These are phyloP conservation scores for Besnoitia besnoiti DNA, from an alignment of 169 alveolate species.

Conservation along the genomic window DNA sequence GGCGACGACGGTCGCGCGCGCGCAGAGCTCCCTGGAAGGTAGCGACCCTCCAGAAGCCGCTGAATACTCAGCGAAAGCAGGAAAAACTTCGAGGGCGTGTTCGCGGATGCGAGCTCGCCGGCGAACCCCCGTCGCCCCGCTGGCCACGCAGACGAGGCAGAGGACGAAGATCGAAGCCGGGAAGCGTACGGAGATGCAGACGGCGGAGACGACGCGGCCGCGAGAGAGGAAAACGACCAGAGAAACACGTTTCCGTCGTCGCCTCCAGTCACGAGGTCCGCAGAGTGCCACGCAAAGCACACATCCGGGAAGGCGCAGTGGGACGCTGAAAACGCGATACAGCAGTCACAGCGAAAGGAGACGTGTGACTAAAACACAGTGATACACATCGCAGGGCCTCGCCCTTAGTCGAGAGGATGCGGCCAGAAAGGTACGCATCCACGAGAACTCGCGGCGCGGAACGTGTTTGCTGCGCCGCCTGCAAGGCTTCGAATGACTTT, in stretches of 20 bases:
- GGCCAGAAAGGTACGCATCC: too few relatives aligned
- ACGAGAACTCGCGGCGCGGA: too few relatives aligned
- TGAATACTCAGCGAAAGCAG: constrained; percentile 7
- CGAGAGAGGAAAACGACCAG: constrained; percentile 31
- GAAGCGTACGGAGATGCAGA: neutral
- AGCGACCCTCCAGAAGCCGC: constrained; percentile 8
- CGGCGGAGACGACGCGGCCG: neutral
- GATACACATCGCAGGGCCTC: too few relatives aligned
- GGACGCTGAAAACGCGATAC: constrained; percentile 34
- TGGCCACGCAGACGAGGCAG: neutral
- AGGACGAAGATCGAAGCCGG: neutral
- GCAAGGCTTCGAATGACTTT: neutral
- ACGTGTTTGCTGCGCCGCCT: too few relatives aligned
- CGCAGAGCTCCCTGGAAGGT: neutral
- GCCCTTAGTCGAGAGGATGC: neutral
- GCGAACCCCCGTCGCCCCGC: too few relatives aligned
- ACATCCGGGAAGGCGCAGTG: constrained; percentile 57
- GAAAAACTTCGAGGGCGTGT: too few relatives aligned
- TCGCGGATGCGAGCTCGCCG: too few relatives aligned
- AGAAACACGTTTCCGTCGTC: constrained; percentile 45
- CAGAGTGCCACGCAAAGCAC: constrained; percentile 33
- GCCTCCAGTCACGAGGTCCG: constrained; percentile 40
- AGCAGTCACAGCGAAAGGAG: neutral
- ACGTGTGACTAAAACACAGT: neutral
- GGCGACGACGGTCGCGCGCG: neutral